Base-by-base conservation (phyloP, 805 yeast genomes). In the Candida nanaspora region DNA sequence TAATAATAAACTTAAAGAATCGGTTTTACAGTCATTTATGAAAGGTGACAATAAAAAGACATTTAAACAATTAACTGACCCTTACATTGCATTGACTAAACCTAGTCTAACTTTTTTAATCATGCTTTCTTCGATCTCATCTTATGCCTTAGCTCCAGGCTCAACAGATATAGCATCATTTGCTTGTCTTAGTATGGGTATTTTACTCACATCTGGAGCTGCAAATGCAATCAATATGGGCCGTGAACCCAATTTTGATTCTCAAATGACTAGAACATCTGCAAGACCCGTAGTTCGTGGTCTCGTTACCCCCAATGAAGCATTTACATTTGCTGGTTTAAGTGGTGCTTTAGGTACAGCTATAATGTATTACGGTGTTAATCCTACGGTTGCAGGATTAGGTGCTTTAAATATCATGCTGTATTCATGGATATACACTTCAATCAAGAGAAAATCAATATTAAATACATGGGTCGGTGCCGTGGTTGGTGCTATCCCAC, bases 391-490 rank as follows among this genome's bases (percentile, higher is more conserved):
- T 1, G 86, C 96, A 0, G 54, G 69, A 1, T 68, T 93, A n/a
- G 98, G 97, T 2, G 72, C 77, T 1, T 55, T 78, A 6, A 93
- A 93, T 59, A 86, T 93, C 38, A 77, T 75, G 1, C 70, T 93
- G 10, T 93, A 93, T 55, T 80, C 94, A 0, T 89, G 98, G 84
- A 62, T 82, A 0, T 93, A 93, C 65, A 93, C 98, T 0, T 82
- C 96, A 0, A 65, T 93, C 58, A 93, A 93, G 57, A 73, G 98
- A 41, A 76, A 71, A 44, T 80, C 86, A 20, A 91, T 93, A 39
- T 59, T 85, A 32, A 93, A 93, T 61, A 93, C 98, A 0, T 93
- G 98, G 98, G 93, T 93, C 3, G 98, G 98, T 16, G 98, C 98
- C 0, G 59, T 93, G n/a, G 98, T 93, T 4, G 98, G 98, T 4